phyloP scores from a whole-genome alignment of 129 eudicot species.

The Chrysanthemum lavandulifolium region DNA sequence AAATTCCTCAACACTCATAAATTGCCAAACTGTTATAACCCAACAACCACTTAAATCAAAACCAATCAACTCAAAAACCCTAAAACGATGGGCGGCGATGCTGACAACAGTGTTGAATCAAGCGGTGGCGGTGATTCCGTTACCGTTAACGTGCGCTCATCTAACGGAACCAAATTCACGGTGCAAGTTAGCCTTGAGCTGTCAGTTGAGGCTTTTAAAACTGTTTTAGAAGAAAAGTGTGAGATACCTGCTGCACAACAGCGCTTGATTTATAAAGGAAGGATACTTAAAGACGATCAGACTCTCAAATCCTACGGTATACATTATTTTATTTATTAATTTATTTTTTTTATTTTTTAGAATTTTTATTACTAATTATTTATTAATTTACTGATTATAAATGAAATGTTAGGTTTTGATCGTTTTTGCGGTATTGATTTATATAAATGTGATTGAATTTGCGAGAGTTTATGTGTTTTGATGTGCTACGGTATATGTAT shows the following conservation, averaged over 20 bases:
- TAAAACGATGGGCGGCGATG: conserved; percentile 25
- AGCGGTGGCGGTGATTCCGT: conserved; percentile 36
- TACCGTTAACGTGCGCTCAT: conserved; percentile 53
- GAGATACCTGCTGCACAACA: conserved; percentile 64
- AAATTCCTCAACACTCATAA: neutral
- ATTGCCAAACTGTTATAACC: too few species aligned
- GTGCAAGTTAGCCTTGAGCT: conserved; percentile 48
- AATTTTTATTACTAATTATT: neutral
- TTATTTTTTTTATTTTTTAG: too few species aligned
- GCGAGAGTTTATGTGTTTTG: neutral
- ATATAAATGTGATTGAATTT: neutral
- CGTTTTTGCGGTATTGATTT: neutral
- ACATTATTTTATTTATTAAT: neutral
- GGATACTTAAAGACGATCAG: conserved; percentile 75
- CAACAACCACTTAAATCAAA: conserved; percentile 6
- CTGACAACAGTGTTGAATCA: conserved; percentile 24
- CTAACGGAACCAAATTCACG: conserved; percentile 63
- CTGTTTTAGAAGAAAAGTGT: conserved; percentile 45
- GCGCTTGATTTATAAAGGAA: conserved; percentile 74
- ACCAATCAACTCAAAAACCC: conserved; percentile 8
- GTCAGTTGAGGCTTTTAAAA: conserved; percentile 60
- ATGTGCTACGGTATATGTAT: too few species aligned
- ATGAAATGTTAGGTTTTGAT: too few species aligned
- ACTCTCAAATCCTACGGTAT: conserved; percentile 73
- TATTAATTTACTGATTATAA: too few species aligned